Base-by-base conservation (phyloP, 768 basidiomycete species). In the Phaeolepiota aurea region DNA sequence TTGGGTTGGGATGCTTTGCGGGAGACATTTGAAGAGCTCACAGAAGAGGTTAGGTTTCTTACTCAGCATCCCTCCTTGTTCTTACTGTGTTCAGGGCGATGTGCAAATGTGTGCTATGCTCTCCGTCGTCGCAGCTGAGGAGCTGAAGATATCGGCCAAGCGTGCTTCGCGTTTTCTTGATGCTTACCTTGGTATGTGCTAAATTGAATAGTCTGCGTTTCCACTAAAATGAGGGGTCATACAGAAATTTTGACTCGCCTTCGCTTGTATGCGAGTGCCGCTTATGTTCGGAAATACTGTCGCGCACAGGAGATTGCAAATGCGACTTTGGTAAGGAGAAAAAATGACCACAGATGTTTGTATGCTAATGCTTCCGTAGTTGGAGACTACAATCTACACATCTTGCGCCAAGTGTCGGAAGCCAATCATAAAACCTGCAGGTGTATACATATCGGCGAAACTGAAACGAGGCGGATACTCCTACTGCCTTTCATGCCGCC, bases 71-170 rank as follows among this genome's bases (percentile, higher is more conserved):
- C n/a, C 7, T 28, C n/a, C 28, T 38, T n/a, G 13, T 44, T 15
- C 32, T 43, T 42, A 19, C 46, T 19, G 48, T 41, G 33, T 15
- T 11, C 43, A 88, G 82, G 87, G 87, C 11, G 81, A 90, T 50
- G 64, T 87, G 1, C 87, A 88, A 51, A 84, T 79, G 69, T 88
- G 86, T 57, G 77, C 84, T 1, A 75, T 85, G 69, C 53, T 90
- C 12, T 66, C 75, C 2, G 51, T 85, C 1, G 61, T 89, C 14
- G 83, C 79, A 4, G 64, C 71, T 0, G 50, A 65, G 32, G 82
- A 87, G 51, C 61, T 91, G 32, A 48, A 52, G 25, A 54, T 86
- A n/a, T 55, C 63, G 1, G 54, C 57, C 15, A 53, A 51, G 34
- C 64, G 79, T 33, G 61, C 62, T 18, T 51, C 64, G 14, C 66